Conservation (phyloP, 2,329 filamentous ascomycete species). For the Chalaropsis thielavioides region DNA sequence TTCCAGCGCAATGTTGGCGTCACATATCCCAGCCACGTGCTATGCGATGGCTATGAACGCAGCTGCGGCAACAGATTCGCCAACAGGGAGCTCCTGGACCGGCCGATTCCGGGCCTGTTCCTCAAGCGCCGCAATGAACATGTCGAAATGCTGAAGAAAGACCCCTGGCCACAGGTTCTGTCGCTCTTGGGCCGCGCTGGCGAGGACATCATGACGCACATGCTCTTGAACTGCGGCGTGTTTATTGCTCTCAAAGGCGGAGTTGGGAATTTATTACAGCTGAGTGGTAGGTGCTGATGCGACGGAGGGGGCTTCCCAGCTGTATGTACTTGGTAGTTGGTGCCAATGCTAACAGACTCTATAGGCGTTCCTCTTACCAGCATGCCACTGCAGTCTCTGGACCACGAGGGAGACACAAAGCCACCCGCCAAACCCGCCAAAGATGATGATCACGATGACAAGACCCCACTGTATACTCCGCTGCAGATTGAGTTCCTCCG, state of each 20-base stretch:
- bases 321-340: too few species aligned
- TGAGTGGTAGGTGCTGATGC: constrained; percentile 47
- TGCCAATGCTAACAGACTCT: not conserved
- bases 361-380: constrained; percentile 39
- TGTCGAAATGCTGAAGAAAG: constrained; percentile 50
- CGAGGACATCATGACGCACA: constrained; percentile 60
- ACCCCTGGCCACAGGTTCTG: constrained; percentile 63
- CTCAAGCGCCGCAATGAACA: constrained; percentile 46
- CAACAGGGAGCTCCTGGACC: constrained; percentile 40
- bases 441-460: not conserved
- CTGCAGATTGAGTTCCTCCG: constrained; percentile 62
- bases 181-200: constrained; percentile 59
- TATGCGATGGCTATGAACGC: constrained; percentile 70
- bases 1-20: constrained; percentile 41
- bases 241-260: constrained; percentile 50
- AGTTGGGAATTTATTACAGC: constrained; percentile 56
- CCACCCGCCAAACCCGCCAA: not conserved
- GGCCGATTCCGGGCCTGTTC: constrained; percentile 42
- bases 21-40: constrained; percentile 47
- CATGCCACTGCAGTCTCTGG: constrained; percentile 18
- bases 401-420: not conserved
- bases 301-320: not conserved
- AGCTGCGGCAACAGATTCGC: constrained; percentile 24
- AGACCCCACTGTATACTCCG: constrained; percentile 23
- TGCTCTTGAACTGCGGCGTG: constrained; percentile 64